Evolutionary conservation across 2,329 filamentous ascomycete species (phyloP).

Genomic region (Pestalotiopsis sp.): DNA sequence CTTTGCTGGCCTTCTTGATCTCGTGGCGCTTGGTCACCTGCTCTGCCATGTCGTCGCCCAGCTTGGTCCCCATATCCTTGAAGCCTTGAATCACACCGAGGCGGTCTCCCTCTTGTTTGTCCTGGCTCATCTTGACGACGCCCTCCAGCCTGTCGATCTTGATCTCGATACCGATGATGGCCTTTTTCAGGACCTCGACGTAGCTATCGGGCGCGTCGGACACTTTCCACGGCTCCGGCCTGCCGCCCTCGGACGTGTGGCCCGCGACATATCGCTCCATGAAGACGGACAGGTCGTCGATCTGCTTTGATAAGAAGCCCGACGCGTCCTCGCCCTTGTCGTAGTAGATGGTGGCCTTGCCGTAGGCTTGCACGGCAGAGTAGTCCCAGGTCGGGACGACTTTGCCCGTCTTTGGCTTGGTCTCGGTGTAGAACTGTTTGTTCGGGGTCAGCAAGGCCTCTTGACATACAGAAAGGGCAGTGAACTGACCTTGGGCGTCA

Average conservation of each 20-base stretch:
- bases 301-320: conserved; percentile 52
- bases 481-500: conserved; percentile 53
- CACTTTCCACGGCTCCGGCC: conserved; percentile 54
- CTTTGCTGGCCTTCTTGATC: conserved; percentile 6
- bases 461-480: conserved; percentile 34
- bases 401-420: conserved; percentile 66
- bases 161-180: conserved; percentile 64
- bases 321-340: conserved; percentile 49
- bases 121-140: conserved; percentile 71
- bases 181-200: conserved; percentile 58
- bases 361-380: conserved; percentile 65
- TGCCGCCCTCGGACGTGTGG: conserved; percentile 42
- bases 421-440: conserved; percentile 65
- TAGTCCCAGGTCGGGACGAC: conserved; percentile 76
- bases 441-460: background rate
- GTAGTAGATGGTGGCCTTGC: conserved; percentile 54
- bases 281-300: conserved; percentile 53
- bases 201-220: conserved; percentile 59
- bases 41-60: conserved; percentile 8
- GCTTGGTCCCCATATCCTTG: conserved; percentile 37
- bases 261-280: conserved; percentile 60
- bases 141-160: conserved; percentile 56
- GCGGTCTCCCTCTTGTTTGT: conserved; percentile 53
- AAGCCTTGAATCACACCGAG: conserved; percentile 63
- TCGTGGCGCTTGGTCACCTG: conserved; percentile 10